Base-by-base conservation (phyloP, 2,329 filamentous ascomycete genomes). In the Verticillium isaacii region DNA sequence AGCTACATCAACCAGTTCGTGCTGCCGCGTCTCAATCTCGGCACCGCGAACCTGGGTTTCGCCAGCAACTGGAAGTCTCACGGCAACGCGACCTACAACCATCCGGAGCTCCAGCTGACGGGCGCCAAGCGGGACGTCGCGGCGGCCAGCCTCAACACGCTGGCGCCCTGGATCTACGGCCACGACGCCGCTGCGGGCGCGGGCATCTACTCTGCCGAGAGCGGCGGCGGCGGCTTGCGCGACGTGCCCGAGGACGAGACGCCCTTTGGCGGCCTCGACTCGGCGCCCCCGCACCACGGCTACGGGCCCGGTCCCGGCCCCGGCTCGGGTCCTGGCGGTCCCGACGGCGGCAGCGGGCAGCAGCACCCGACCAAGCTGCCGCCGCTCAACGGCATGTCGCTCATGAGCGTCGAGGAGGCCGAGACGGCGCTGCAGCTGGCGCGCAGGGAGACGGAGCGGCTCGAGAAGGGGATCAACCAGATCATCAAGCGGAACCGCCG, bases 1-100 rank as follows among this genome's bases (percentile, higher is more conserved):
- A 84, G 82, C 71, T 89, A 88, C 73, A 88, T 89, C 73, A 89
- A 89, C 71, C 86, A 89, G 72, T 88, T 87, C 66, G 85, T 89
- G 2, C 77, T 89, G 37, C 86, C 87, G 19, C 81, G 82, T 4
- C 77, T 86, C 17, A 85, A 85, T 66, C 75, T 85, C 2, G 81
- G 81, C 45, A 78, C 77, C 32, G 77, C 78, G 61, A 82, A 81
- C 62, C 74, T 79, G 68, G 66, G 61, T 25, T 66, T 72, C 65
- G 67, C 70, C 57, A 68, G 61, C 41, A 65, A 66, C 61, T 72
- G 67, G 70, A 70, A 70, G 68, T 70, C 71, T 15, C 65, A 52
- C 29, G 41, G 41, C 29, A 45, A 25, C 17, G 25, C 54, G 54
- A 17, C 14, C 25, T 17, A 56, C 25, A 32, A 56, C n/a, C 19